Evolutionary conservation across 2,329 filamentous ascomycete species (phyloP), one percentile per base, ranked within the genome.

Genomic region (Dothideomycetes sp.): DNA sequence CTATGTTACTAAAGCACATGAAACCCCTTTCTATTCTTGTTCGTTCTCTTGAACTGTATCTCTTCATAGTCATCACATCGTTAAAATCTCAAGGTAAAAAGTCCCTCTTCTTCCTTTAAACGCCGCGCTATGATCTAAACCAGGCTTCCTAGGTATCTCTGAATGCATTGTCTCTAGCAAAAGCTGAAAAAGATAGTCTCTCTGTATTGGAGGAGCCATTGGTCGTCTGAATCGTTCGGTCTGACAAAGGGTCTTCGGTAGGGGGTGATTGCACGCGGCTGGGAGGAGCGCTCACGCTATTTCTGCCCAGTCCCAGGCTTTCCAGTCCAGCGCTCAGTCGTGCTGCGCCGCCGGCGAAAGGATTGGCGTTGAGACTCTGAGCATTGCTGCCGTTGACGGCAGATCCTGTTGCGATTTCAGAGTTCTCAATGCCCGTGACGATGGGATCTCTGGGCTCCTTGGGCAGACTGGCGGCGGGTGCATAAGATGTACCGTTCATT

Each of bases 401-500:
- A 8, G 46, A 36, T 12, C 46, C 46, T 8, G 36, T 23, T 10
- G 43, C 41, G 5, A 48, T 25, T 12, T 48, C 46, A 5, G 46
- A 38, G 36, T 35, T 46, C 23, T 48, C 46, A 4, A 48, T 35
- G 11, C 46, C 46, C 8, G 41, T 48, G 16, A 48, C 41, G 20
- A 48, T 41, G 4, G 40, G 43, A 15, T 47, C 45, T 17, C 15
- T 42, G 4, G 25, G 27, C 20, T 48, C 46, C 23, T 45, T 45
- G 2, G 46, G 46, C 30, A 48, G 22, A 29, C 46, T 48, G 28
- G 25, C 18, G 12, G 46, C 44, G 18, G 46, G 46, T 18, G 40
- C 40, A n/a, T 18, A 16, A 5, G 33, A 5, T 3, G 46, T 48
- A 8, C 46, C 77, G 53, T 98, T 98, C 89, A 98, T 96, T 58